These are phyloP conservation scores for Mucuna pruriens DNA, from an alignment of 306 rosid species.

Conservation along the genomic window DNA sequence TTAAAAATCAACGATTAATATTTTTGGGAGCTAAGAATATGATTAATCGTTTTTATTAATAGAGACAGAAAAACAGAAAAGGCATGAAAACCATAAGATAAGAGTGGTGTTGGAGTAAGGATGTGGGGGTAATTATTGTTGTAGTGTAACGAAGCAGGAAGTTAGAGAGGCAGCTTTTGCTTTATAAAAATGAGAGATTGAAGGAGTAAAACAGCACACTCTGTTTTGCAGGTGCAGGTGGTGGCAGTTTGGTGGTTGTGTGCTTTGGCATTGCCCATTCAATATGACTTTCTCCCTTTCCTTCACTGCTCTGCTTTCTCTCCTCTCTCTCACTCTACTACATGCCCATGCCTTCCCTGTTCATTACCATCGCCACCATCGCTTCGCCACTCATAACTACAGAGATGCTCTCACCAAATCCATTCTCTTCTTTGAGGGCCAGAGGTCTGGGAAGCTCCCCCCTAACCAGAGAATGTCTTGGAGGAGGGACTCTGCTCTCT, in stretches of 20 bases:
- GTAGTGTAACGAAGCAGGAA: conserved; percentile 38
- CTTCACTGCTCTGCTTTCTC: conserved; percentile 3
- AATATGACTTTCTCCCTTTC: conserved; percentile 53
- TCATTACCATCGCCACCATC: conserved; percentile 53
- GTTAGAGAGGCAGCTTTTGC: conserved; percentile 51
- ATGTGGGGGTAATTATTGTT: conserved; percentile 46
- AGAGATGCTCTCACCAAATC: conserved; percentile 90
- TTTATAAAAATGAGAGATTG: conserved; percentile 56
- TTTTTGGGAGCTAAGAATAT: too few relatives aligned
- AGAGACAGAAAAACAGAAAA: too few relatives aligned
- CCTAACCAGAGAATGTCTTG: conserved; percentile 79
- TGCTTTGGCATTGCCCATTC: neutral
- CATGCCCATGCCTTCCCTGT: conserved; percentile 52
- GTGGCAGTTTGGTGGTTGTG: conserved; percentile 28
- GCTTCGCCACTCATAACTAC: conserved; percentile 74
- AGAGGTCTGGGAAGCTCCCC: conserved; percentile 93
- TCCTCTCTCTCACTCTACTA: conserved; percentile 43
- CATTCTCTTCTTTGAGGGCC: conserved; percentile 87
- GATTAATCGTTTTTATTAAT: too few relatives aligned
- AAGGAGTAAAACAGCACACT: neutral
- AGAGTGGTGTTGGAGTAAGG: conserved; percentile 39
- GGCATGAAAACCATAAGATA: conserved; percentile 23
- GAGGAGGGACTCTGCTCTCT: conserved; percentile 86
- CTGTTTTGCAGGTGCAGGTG: conserved; percentile 36
- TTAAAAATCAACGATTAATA: too few relatives aligned